phyloP scores from a whole-genome alignment of 2,329 filamentous ascomycete species.

The Cercospora zeina region DNA sequence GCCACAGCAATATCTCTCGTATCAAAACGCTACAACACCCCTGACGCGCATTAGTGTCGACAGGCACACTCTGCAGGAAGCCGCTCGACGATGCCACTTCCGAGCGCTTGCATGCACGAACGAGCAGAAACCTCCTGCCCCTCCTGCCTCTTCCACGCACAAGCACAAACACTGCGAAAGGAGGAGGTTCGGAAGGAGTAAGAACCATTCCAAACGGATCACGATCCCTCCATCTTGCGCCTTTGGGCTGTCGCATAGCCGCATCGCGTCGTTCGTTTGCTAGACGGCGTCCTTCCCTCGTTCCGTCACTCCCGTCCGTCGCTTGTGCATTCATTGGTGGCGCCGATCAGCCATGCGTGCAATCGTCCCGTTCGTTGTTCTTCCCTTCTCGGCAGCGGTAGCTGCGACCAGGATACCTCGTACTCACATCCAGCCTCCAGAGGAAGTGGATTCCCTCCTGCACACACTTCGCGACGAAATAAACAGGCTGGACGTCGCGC shows the following conservation, averaged over 20 bases:
- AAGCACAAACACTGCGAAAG: conserved; percentile 10
- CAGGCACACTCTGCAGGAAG: conserved; percentile 27
- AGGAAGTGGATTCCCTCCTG: conserved; percentile 16
- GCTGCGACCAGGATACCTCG: conserved; percentile 33
- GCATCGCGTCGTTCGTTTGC: conserved; percentile 23
- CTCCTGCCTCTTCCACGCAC: conserved; percentile 7
- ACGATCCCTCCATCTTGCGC: conserved; percentile 19
- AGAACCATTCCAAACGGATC: conserved; percentile 21
- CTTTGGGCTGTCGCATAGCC: conserved; percentile 19
- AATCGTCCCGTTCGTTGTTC: conserved; percentile 31
- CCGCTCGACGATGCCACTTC: conserved; percentile 23
- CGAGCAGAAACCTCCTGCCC: conserved; percentile 17
- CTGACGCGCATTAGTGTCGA: conserved; percentile 23
- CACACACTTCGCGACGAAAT: conserved; percentile 24
- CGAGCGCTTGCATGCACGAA: conserved; percentile 25
- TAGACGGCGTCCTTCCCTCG: conserved; percentile 21
- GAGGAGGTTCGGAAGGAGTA: conserved; percentile 22
- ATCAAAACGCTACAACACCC: conserved; percentile 15
- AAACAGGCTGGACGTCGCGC: conserved; percentile 26
- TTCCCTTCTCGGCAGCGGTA: conserved; percentile 25
- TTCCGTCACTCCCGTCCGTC: conserved; percentile 16
- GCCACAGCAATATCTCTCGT: conserved; percentile 19
- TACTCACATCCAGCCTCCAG: conserved; percentile 21
- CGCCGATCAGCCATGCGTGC: conserved; percentile 25
- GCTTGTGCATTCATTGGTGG: conserved; percentile 21